Evolutionary conservation across 2,329 filamentous ascomycete species (phyloP).

Genomic region (Pseudocercospora eumusae): DNA sequence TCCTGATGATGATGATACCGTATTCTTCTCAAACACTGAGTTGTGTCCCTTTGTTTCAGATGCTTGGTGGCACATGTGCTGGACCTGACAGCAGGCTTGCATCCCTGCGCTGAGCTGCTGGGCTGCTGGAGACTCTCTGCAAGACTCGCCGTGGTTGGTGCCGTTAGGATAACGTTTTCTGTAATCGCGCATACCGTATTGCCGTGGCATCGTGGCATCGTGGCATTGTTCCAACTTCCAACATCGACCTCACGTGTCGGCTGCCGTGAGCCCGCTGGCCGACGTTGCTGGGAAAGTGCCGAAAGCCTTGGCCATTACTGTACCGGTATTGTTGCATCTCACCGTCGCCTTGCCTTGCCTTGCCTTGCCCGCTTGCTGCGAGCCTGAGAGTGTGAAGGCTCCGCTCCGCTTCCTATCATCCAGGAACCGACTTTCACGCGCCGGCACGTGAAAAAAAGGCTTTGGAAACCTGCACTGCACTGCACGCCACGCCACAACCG

Average conservation of each 20-base stretch:
- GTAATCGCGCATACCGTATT: no score
- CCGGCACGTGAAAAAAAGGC: conserved; percentile 71
- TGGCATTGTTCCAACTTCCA: background rate
- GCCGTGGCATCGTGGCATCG: background rate
- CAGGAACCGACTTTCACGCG: conserved; percentile 53
- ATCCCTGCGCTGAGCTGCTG: background rate
- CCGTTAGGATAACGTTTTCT: no score
- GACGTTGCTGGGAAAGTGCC: background rate
- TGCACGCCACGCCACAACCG: conserved; percentile 43
- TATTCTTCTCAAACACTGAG: conserved; percentile 10
- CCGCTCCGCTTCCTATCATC: background rate
- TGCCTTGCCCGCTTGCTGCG: background rate
- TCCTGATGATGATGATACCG: no score
- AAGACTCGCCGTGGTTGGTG: background rate
- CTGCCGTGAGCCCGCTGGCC: background rate
- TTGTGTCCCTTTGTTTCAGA: conserved; percentile 1
- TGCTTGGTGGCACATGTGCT: conserved; percentile 5
- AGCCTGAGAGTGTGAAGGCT: background rate
- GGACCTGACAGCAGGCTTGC: background rate
- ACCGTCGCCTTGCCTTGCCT: background rate
- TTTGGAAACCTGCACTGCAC: conserved; percentile 71
- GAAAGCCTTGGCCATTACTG: no score
- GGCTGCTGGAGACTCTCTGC: background rate
- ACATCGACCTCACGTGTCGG: background rate
- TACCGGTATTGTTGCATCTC: no score